Conservation (phyloP, 257 asterid genomes). For the Nicotiana paniculata region DNA sequence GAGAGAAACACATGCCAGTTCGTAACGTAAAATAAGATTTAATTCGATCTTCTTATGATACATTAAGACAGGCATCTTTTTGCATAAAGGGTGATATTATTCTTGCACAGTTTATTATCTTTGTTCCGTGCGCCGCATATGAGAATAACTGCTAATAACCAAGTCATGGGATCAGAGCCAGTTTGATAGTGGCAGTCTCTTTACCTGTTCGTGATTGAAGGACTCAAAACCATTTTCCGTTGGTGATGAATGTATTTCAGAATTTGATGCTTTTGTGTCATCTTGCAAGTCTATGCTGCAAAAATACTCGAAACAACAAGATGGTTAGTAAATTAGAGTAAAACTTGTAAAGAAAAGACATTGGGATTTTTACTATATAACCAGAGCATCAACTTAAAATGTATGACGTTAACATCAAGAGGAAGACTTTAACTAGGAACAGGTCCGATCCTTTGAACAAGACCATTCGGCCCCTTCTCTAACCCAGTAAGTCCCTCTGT, state of each 20-base stretch:
- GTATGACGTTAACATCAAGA: not conserved
- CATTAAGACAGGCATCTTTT: not conserved
- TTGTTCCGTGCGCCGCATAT: not conserved
- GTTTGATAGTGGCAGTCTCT: not conserved
- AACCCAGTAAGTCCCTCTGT: not conserved
- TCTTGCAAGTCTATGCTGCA: slow-evolving; percentile 58
- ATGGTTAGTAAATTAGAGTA: not conserved
- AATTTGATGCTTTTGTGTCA: slow-evolving; percentile 24
- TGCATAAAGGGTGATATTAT: not conserved
- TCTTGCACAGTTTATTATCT: not conserved
- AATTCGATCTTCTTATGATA: not conserved
- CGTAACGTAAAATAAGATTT: not conserved
- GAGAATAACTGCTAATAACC: not conserved
- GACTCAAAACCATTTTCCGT: slow-evolving; percentile 28
- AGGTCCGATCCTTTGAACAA: not conserved
- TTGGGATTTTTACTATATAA: not conserved
- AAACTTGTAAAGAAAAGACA: not conserved
- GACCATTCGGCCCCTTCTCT: not conserved
- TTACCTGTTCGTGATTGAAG: slow-evolving; percentile 53
- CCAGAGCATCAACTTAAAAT: not conserved
- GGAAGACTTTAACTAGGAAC: not conserved
- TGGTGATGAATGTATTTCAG: slow-evolving; percentile 29
- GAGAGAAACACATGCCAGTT: not conserved
- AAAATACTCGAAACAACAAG: slow-evolving; percentile 11
- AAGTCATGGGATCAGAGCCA: not conserved